phyloP scores from a whole-genome alignment of 2,329 filamentous ascomycete species.

The Pseudogymnoascus sp. region DNA sequence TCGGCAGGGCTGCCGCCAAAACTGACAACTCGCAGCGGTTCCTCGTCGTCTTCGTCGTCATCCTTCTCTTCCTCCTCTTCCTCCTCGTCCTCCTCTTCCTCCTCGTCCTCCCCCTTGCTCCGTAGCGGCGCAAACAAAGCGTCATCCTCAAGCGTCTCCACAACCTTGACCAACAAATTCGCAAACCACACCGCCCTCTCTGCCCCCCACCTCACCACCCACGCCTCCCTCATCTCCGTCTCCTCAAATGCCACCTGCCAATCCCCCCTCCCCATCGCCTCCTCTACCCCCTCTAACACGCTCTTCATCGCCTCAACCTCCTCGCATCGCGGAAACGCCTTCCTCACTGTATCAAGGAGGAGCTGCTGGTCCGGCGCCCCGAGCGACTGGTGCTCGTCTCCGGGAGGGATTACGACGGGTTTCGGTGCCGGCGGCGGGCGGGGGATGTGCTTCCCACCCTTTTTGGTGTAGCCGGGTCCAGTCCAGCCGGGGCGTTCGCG shows the following conservation, averaged over 20 bases:
- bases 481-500: background rate
- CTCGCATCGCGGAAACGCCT: conserved; percentile 51
- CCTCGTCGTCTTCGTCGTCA: conserved; percentile 6
- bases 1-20: conserved; percentile 50
- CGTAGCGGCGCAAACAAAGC: background rate
- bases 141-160: background rate
- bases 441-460: background rate
- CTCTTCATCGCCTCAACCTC: conserved; percentile 40
- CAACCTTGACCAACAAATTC: conserved; percentile 37
- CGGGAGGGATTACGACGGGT: background rate
- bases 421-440: background rate
- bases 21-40: conserved; percentile 15
- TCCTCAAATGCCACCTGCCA: conserved; percentile 72
- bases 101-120: conserved; percentile 1
- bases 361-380: conserved; percentile 56
- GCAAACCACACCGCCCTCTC: conserved; percentile 68
- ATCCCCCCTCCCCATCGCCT: conserved; percentile 76
- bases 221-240: conserved; percentile 66
- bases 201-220: conserved; percentile 86
- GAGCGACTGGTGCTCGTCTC: conserved; percentile 22
- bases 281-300: conserved; percentile 74
- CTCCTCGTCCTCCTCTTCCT: background rate
- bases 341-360: conserved; percentile 65
- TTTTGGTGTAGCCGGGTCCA: background rate
- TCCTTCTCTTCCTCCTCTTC: background rate